These are phyloP conservation scores for Chrysopogon serrulatus DNA, from an alignment of 176 grass and related monocot genomes.

Conservation along the genomic window DNA sequence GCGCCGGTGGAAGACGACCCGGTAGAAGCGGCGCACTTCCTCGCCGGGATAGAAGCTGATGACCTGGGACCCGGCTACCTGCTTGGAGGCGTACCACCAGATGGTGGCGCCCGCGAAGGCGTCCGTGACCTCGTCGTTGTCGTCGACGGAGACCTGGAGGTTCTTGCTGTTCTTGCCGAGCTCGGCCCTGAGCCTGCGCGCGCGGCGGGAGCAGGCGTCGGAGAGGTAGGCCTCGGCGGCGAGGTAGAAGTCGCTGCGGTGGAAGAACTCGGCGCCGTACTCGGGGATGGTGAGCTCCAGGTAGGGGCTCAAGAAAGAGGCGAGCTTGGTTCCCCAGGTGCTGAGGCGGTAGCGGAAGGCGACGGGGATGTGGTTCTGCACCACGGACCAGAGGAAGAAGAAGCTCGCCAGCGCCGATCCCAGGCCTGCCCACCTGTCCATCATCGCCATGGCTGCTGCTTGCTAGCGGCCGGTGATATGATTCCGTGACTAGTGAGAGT, in stretches of 20 bases:
- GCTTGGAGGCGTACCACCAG: conserved; percentile 45
- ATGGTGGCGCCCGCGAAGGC: conserved; percentile 22
- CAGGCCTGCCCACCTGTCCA: conserved; percentile 30
- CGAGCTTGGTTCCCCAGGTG: not conserved
- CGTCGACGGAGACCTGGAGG: conserved; percentile 47
- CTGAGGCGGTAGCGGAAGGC: not conserved
- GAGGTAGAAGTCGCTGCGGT: conserved; percentile 41
- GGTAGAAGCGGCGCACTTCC: conserved; percentile 38
- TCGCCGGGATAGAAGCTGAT: conserved; percentile 10
- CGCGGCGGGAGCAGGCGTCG: conserved; percentile 29
- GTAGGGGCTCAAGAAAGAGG: conserved; percentile 46
- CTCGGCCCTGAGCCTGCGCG: conserved; percentile 49
- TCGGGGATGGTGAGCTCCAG: conserved; percentile 46
- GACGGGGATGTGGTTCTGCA: conserved; percentile 37
- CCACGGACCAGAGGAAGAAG: conserved; percentile 50
- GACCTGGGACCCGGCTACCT: fast-evolving
- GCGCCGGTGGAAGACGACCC: conserved; percentile 45
- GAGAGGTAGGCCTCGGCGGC: conserved; percentile 61
- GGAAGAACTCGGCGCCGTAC: conserved; percentile 29
- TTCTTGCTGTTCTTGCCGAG: conserved; percentile 40
- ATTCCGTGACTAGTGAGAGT: not conserved
- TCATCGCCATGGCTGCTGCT: not conserved
- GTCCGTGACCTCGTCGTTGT: conserved; percentile 65
- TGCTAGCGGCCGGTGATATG: too few relatives aligned
- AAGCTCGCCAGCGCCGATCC: conserved; percentile 38